These are phyloP conservation scores for Sugiyamaella castrensis DNA, from an alignment of 1,139 yeast species.

Conservation along the genomic window DNA sequence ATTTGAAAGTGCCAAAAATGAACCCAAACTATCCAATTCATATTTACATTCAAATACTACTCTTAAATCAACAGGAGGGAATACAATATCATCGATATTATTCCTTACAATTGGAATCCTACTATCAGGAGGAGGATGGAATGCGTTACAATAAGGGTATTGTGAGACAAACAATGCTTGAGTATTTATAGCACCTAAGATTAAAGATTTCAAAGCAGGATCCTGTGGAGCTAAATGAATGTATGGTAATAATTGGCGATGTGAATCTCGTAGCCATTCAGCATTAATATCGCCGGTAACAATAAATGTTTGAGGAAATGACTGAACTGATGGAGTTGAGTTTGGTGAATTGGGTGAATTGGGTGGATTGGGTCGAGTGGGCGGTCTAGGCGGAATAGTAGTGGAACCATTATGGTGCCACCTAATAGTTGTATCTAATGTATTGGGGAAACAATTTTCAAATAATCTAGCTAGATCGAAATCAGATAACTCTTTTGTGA, in stretches of 20 bases:
- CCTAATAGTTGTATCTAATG: slow-evolving; percentile 79
- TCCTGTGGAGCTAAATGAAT: slow-evolving; percentile 57
- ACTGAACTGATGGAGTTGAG: neutral
- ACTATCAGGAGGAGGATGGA: slow-evolving; percentile 63
- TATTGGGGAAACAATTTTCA: slow-evolving; percentile 84
- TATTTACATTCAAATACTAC: slow-evolving; percentile 86
- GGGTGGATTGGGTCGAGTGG: neutral
- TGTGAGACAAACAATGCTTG: slow-evolving; percentile 61
- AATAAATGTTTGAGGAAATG: slow-evolving; percentile 54
- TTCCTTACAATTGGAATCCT: slow-evolving; percentile 41
- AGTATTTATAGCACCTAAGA: slow-evolving; percentile 76
- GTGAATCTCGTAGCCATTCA: slow-evolving; percentile 85
- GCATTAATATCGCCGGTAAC: slow-evolving; percentile 90
- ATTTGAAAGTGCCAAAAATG: slow-evolving; percentile 70
- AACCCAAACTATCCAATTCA: slow-evolving; percentile 82
- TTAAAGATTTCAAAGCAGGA: slow-evolving; percentile 47
- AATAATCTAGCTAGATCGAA: slow-evolving; percentile 70
- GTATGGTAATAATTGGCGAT: slow-evolving; percentile 77
- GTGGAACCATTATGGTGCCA: slow-evolving; percentile 52
- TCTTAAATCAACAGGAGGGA: slow-evolving; percentile 66
- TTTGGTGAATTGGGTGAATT: neutral
- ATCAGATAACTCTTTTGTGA: slow-evolving; percentile 50
- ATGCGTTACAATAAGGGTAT: slow-evolving; percentile 86
- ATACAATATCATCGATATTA: slow-evolving; percentile 62
- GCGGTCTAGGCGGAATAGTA: neutral